phyloP scores from a whole-genome alignment of 345 rosid species.

The Boechera stricta region DNA sequence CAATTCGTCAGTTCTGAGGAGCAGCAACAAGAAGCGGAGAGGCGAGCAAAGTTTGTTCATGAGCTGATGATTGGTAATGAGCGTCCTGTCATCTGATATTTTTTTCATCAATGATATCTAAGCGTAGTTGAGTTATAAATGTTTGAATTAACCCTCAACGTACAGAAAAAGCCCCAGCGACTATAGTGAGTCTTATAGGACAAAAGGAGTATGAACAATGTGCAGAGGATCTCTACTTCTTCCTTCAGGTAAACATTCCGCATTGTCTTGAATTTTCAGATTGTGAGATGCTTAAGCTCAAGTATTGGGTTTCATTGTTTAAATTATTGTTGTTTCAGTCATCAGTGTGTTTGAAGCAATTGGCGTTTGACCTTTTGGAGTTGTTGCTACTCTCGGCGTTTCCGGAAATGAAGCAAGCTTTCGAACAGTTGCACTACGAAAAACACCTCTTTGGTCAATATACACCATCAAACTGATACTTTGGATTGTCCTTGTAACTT shows the following conservation, averaged over 20 bases:
- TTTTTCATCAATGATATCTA: neutral
- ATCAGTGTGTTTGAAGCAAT: constrained; percentile 73
- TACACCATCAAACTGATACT: constrained; percentile 47
- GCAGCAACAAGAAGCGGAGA: constrained; percentile 70
- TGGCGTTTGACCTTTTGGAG: constrained; percentile 81
- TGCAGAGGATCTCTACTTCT: constrained; percentile 89
- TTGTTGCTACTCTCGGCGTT: constrained; percentile 72
- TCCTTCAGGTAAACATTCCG: constrained; percentile 72
- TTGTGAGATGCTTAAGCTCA: neutral
- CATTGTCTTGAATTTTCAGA: constrained; percentile 14
- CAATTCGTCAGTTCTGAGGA: constrained; percentile 54
- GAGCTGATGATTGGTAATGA: constrained; percentile 88
- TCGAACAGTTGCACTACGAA: constrained; percentile 73
- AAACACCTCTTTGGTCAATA: constrained; percentile 78
- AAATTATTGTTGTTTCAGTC: constrained; percentile 59
- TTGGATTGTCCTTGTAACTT: constrained; percentile 14
- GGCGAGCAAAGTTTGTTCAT: constrained; percentile 87
- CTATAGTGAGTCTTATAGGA: constrained; percentile 84
- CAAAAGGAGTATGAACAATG: constrained; percentile 92
- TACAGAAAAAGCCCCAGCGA: constrained; percentile 87
- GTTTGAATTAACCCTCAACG: neutral
- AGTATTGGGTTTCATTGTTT: constrained; percentile 3
- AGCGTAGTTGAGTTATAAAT: neutral
- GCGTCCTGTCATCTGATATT: neutral
- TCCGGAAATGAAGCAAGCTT: constrained; percentile 69